Conservation (phyloP, 2,329 filamentous ascomycete genomes). For the Colletotrichum destructivum region DNA sequence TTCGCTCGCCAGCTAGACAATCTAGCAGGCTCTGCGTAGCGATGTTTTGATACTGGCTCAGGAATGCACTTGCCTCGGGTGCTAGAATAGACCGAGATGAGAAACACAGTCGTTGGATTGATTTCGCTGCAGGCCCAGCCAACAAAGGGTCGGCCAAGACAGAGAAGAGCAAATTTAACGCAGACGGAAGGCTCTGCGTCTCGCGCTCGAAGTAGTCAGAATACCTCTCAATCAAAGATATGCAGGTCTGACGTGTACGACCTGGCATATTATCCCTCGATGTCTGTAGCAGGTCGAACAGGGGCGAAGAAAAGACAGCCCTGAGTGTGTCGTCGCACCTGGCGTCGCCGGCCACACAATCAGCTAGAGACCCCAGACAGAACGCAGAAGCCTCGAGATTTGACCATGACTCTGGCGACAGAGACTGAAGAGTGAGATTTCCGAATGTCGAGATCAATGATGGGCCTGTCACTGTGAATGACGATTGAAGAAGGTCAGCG, state of each 20-base stretch:
- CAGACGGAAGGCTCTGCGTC: slow-evolving; percentile 75
- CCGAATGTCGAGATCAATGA: slow-evolving; percentile 71
- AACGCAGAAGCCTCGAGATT: slow-evolving; percentile 74
- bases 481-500: slow-evolving; percentile 81
- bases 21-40: slow-evolving; percentile 73
- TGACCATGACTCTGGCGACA: slow-evolving; percentile 67
- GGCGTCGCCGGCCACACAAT: slow-evolving; percentile 73
- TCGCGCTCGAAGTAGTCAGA: slow-evolving; percentile 83
- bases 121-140: slow-evolving; percentile 79
- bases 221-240: slow-evolving; percentile 80
- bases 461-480: slow-evolving; percentile 74
- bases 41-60: slow-evolving; percentile 80
- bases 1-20: slow-evolving; percentile 78
- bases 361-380: slow-evolving; percentile 77
- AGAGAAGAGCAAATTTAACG: slow-evolving; percentile 81
- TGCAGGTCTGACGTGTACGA: slow-evolving; percentile 76
- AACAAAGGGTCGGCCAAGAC: slow-evolving; percentile 75
- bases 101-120: slow-evolving; percentile 81
- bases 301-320: slow-evolving; percentile 72
- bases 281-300: slow-evolving; percentile 70
- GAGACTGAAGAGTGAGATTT: slow-evolving; percentile 66
- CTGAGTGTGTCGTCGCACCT: slow-evolving; percentile 71
- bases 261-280: slow-evolving; percentile 69
- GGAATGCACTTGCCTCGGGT: slow-evolving; percentile 76
- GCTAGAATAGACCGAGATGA: slow-evolving; percentile 81